Evolutionary conservation across 164 flowering plant species (phyloP).

Genomic region (Vitis rupestris): DNA sequence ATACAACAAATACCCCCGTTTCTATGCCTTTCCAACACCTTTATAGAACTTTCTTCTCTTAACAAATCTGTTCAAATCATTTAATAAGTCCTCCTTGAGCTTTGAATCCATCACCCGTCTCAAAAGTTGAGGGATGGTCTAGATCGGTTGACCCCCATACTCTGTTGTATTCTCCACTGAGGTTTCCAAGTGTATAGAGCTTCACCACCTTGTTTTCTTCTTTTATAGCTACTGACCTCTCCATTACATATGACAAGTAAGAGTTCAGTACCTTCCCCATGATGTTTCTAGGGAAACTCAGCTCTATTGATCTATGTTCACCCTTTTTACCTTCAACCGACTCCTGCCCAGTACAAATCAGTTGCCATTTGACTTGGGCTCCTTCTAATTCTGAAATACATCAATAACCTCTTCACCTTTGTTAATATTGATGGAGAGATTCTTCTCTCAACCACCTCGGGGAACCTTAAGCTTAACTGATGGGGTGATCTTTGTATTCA

Average conservation of each 20-base stretch:
- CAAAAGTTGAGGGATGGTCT: conserved; percentile 33
- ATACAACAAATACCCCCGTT: too few species aligned
- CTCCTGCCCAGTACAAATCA: neutral
- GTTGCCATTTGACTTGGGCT: conserved; percentile 9
- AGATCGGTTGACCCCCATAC: conserved; percentile 11
- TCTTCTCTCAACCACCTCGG: conserved; percentile 1
- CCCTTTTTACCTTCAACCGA: neutral
- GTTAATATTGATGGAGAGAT: conserved; percentile 1
- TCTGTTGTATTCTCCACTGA: neutral
- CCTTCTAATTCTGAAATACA: neutral
- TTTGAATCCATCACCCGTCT: conserved; percentile 34
- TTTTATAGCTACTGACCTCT: conserved; percentile 7
- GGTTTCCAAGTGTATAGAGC: conserved; percentile 3
- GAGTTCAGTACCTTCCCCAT: conserved; percentile 7
- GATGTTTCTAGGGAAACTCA: conserved; percentile 8
- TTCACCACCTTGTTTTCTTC: conserved; percentile 12
- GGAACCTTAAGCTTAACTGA: neutral
- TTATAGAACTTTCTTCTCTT: too few species aligned
- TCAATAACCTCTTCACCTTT: conserved; percentile 12
- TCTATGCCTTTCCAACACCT: too few species aligned
- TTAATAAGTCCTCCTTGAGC: conserved; percentile 2
- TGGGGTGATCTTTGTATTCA: neutral
- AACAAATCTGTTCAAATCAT: too few species aligned
- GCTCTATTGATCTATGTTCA: conserved; percentile 7
- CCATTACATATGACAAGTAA: conserved; percentile 13